Evolutionary conservation across 805 yeast genomes (phyloP).

Genomic region (Nakazawaea anatomiae): DNA sequence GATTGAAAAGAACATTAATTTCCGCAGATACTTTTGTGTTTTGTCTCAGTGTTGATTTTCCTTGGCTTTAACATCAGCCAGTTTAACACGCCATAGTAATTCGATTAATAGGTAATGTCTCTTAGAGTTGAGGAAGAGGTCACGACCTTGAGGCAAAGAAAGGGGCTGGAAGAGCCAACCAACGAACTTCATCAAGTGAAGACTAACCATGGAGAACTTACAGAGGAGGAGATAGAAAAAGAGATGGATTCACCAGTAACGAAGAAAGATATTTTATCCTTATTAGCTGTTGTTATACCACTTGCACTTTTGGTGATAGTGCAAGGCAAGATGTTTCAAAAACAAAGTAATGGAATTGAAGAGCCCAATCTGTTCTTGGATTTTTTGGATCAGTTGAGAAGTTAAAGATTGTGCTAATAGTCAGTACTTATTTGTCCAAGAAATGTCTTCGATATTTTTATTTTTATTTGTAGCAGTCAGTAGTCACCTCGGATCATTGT

Average conservation of each 20-base stretch:
- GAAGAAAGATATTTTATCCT: conserved; percentile 3
- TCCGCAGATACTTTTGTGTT: not conserved
- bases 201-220: not conserved
- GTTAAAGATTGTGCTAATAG: not conserved
- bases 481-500: too few species aligned
- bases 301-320: conserved; percentile 5
- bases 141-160: conserved; percentile 4
- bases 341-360: not conserved
- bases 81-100: too few species aligned
- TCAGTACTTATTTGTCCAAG: not conserved
- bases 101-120: not conserved
- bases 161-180: not conserved
- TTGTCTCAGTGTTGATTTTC: not conserved
- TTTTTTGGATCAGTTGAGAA: conserved; percentile 5
- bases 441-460: not conserved
- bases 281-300: conserved; percentile 7
- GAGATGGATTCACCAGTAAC: conserved; percentile 10
- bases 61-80: too few species aligned
- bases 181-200: not conserved
- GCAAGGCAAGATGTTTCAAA: conserved; percentile 7
- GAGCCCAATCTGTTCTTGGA: conserved; percentile 9
- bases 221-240: conserved; percentile 6
- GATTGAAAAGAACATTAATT: not conserved
- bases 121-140: not conserved
- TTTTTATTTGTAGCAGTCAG: too few species aligned